Evolutionary conservation across 805 yeast genomes (phyloP).

Genomic region (Ogataea ramenticola): DNA sequence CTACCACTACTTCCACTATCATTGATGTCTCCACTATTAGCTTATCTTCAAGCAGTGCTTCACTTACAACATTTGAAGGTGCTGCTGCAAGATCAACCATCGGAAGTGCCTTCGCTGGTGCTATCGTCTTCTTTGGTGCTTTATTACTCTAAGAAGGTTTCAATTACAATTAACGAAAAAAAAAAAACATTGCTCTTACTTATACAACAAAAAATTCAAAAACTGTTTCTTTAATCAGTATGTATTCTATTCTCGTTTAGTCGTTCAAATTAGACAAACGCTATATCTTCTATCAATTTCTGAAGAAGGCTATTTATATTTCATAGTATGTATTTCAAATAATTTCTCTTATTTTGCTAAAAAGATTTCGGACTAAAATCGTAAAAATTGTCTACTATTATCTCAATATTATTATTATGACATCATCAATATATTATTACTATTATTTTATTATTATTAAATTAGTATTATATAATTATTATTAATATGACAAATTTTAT

Average conservation of each 20-base stretch:
- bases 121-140: constrained; percentile 6
- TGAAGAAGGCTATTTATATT: background rate
- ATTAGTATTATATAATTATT: too few relatives aligned
- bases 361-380: background rate
- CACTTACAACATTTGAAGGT: constrained; percentile 21
- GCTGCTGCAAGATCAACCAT: constrained; percentile 12
- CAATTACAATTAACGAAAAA: too few relatives aligned
- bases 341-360: background rate
- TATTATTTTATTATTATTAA: too few relatives aligned
- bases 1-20: constrained; percentile 1
- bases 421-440: too few relatives aligned
- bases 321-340: background rate
- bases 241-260: too few relatives aligned
- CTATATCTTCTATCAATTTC: background rate
- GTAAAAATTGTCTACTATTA: too few relatives aligned
- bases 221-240: background rate
- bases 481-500: too few relatives aligned
- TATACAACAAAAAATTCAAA: too few relatives aligned
- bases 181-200: too few relatives aligned
- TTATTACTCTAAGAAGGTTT: background rate
- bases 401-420: too few relatives aligned
- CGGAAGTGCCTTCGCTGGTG: constrained; percentile 7
- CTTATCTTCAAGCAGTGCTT: background rate
- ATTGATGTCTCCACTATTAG: background rate
- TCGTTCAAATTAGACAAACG: background rate